Base-by-base conservation (phyloP, 805 yeast genomes). In the Wickerhamiella dianesei region DNA sequence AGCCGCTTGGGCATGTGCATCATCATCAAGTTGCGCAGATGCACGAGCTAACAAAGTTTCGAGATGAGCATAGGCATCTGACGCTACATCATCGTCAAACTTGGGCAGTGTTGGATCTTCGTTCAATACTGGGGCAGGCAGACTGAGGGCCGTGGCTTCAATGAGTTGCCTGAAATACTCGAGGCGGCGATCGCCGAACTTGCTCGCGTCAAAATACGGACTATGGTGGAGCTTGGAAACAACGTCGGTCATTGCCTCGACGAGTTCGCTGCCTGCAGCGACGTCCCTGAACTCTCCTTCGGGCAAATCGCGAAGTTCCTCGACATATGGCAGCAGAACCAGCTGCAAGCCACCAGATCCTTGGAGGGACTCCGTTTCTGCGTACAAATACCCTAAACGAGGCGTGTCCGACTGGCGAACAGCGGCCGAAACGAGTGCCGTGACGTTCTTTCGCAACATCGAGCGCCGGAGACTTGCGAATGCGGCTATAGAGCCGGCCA, bases 351-450 rank as follows among this genome's bases (percentile, higher is more conserved):
- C 95, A 48, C 83, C 77, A 0, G 21, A 22, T 5, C 16, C 25
- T 8, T 39, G n/a, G 8, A 44, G 49, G 14, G 44, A 43, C 5
- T 52, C 55, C 0, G 82, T 73, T 0, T 49, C 49, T 2, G 58
- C 48, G 2, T 94, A 82, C 32, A 77, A 66, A 48, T 87, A 54
- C 1, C 80, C 75, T 56, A 71, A 78, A 40, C 82, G 50, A 0
- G 95, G 92, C 32, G 70, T 59, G 0, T 83, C 60, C 44, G 70
- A 70, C 41, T 61, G 64, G 48, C 79, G 73, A 4, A 70, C 55
- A 55, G 77, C 75, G 1, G 94, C 89, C 78, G 86, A 85, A 3
- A 82, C 73, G 5, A 89, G 63, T 0, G 83, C 92, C 55, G 73
- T 77, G 55, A 74, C 73, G 2, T 69, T 57, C 37, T 71, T 66